These are phyloP conservation scores for Anisodus acutangulus DNA, from an alignment of 257 asterid species.

Conservation along the genomic window DNA sequence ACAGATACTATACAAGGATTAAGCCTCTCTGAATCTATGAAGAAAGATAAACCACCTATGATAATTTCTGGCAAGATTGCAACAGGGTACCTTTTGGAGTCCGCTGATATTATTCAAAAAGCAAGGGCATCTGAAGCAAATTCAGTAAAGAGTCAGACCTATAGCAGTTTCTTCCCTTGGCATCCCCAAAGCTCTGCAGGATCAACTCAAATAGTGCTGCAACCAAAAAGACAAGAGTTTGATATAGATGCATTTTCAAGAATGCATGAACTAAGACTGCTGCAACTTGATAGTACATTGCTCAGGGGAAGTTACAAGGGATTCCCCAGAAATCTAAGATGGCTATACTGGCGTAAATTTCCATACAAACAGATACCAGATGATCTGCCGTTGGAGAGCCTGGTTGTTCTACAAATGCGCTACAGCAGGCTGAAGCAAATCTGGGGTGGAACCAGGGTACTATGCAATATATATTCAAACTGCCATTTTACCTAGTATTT, in stretches of 20 bases:
- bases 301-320: conserved; percentile 26
- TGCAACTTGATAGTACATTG: conserved; percentile 21
- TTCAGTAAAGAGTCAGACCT: not conserved
- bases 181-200: not conserved
- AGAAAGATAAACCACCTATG: conserved; percentile 17
- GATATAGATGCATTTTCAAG: conserved; percentile 29
- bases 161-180: not conserved
- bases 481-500: too few relatives aligned
- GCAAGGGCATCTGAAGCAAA: not conserved
- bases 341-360: conserved; percentile 22
- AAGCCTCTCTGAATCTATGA: not conserved
- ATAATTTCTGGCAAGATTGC: not conserved
- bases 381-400: conserved; percentile 1
- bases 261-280: conserved; percentile 29
- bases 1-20: conserved; percentile 24
- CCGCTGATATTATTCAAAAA: not conserved
- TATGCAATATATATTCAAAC: too few relatives aligned
- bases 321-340: conserved; percentile 25
- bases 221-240: not conserved
- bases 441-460: too few relatives aligned
- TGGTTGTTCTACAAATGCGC: too few relatives aligned
- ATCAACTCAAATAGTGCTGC: not conserved
- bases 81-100: conserved; percentile 23
- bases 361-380: not conserved
- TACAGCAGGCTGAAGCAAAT: too few relatives aligned